phyloP scores from a whole-genome alignment of 164 flowering plant genomes.

The Platanus orientalis region DNA sequence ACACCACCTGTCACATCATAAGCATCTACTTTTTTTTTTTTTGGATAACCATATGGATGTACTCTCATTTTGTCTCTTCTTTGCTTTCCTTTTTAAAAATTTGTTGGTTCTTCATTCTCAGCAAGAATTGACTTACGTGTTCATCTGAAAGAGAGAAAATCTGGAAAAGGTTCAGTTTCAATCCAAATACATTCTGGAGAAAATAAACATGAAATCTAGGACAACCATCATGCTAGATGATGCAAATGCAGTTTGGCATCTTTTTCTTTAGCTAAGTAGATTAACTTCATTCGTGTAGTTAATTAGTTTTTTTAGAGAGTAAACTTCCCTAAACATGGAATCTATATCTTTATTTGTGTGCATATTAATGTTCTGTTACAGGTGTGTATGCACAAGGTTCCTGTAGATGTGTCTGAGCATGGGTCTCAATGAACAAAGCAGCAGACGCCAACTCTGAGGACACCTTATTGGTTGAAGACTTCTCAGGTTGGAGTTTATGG shows the following conservation, averaged over 20 bases:
- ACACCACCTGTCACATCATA: too few species aligned
- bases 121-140: too few species aligned
- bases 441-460: slow-evolving; percentile 77
- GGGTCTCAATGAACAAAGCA: slow-evolving; percentile 86
- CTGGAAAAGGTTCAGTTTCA: too few species aligned
- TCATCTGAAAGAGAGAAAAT: too few species aligned
- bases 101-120: too few species aligned
- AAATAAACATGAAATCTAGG: too few species aligned
- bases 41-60: too few species aligned
- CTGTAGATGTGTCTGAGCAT: slow-evolving; percentile 45
- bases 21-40: too few species aligned
- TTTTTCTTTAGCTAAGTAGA: background rate
- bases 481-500: slow-evolving; percentile 92
- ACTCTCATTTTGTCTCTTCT: too few species aligned
- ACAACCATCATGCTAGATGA: too few species aligned
- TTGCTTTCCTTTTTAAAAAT: too few species aligned
- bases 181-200: too few species aligned
- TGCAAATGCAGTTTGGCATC: slow-evolving; percentile 76
- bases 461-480: slow-evolving; percentile 73
- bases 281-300: background rate
- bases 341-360: background rate
- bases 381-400: slow-evolving; percentile 82
- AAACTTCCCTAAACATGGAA: background rate
- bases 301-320: background rate
- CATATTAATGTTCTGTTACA: slow-evolving; percentile 80